Percentiles rank a stretch among this genome's conserved stretches.
These are phyloP conservation scores for Kurtzmaniella fragi DNA, from an alignment of 805 yeast genomes.

Conservation along the genomic window DNA sequence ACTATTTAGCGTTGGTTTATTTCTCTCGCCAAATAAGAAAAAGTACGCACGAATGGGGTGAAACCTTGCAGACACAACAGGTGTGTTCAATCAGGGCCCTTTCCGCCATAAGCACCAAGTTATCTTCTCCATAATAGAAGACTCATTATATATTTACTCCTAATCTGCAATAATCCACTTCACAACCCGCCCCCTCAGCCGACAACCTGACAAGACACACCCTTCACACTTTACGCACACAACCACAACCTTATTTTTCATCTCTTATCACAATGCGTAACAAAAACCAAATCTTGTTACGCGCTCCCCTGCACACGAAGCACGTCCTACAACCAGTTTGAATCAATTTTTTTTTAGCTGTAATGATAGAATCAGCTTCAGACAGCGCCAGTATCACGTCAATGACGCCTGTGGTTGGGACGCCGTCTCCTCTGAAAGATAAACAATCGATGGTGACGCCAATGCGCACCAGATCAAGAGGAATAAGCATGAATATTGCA, in stretches of 20 bases:
- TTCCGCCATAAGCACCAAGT: no score
- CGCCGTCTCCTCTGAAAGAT: constrained; percentile 7
- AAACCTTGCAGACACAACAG: no score
- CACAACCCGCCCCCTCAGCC: no score
- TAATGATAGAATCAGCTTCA: constrained; percentile 1
- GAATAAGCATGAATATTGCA: constrained; percentile 29
- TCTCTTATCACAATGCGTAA: constrained; percentile 5
- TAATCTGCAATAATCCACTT: no score
- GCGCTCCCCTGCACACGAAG: constrained; percentile 1
- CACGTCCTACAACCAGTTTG: constrained; percentile 1
- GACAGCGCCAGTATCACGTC: not conserved
- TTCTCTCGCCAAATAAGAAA: no score
- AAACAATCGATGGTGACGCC: not conserved
- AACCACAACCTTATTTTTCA: constrained; percentile 4
- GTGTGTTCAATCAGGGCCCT: no score
- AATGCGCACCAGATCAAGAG: constrained; percentile 16
- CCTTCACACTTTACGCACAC: not conserved
- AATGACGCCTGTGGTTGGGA: constrained; percentile 1
- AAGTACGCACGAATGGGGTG: no score
- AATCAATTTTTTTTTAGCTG: constrained; percentile 1
- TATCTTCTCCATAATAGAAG: no score
- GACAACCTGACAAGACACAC: no score
- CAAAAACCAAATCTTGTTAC: constrained; percentile 2
- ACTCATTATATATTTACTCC: no score
- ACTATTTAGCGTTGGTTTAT: no score